These are phyloP conservation scores for Haplographium delicatum DNA, from an alignment of 495 filamentous ascomycete species.

Conservation along the genomic window DNA sequence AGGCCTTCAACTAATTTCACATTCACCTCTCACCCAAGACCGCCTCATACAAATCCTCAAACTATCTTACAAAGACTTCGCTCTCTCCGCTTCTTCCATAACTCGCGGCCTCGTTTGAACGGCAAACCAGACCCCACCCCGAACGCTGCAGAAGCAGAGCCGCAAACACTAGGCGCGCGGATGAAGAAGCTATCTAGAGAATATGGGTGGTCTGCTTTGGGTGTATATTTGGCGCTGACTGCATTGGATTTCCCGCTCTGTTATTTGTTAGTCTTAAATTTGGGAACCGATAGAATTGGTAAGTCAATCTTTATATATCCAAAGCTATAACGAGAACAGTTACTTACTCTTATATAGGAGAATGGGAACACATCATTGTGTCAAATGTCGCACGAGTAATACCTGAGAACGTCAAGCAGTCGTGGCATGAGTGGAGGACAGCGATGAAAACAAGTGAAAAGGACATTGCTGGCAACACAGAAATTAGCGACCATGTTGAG, in stretches of 20 bases:
- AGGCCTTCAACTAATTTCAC: constrained; percentile 10
- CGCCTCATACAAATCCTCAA: constrained; percentile 8
- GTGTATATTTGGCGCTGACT: constrained; percentile 78
- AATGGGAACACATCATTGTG: constrained; percentile 45
- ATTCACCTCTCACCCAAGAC: constrained; percentile 17
- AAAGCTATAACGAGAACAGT: background rate
- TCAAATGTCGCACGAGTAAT: constrained; percentile 43
- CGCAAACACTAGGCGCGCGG: constrained; percentile 57
- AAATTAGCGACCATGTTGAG: constrained; percentile 33
- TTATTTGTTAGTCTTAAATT: constrained; percentile 74
- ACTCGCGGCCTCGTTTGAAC: constrained; percentile 13
- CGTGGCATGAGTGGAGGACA: constrained; percentile 36
- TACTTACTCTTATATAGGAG: constrained; percentile 31
- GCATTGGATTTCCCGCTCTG: constrained; percentile 94
- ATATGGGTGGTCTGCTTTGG: constrained; percentile 92
- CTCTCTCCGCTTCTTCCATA: constrained; percentile 20
- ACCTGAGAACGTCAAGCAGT: constrained; percentile 41
- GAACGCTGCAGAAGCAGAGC: constrained; percentile 27
- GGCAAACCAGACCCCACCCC: constrained; percentile 5
- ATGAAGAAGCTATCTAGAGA: constrained; percentile 81
- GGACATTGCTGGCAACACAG: constrained; percentile 26
- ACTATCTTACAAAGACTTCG: constrained; percentile 13
- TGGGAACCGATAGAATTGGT: constrained; percentile 85
- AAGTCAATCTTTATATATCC: constrained; percentile 14
- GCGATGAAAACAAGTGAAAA: constrained; percentile 31